Percentiles rank a stretch among this genome's conserved stretches.
These are phyloP conservation scores for Entomortierella chlamydospora DNA, from an alignment of 192 early-diverging fungal genomes.

Conservation along the genomic window DNA sequence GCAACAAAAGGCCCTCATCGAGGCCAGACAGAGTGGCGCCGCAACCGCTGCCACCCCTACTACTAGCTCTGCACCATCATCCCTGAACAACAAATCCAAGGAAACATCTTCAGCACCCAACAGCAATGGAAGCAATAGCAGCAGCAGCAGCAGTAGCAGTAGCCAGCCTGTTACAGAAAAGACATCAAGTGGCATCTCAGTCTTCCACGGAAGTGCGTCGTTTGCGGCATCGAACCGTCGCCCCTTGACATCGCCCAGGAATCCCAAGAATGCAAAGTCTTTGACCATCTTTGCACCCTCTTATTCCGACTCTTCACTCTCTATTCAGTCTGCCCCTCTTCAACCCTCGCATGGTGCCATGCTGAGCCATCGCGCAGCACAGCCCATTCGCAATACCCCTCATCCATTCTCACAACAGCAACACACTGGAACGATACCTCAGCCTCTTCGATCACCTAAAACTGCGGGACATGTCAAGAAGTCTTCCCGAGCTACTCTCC, in stretches of 20 bases:
- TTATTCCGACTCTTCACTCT: constrained; percentile 56
- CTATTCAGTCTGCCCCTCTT: constrained; percentile 61
- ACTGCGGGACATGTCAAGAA: constrained; percentile 29
- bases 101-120: neutral
- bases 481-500: constrained; percentile 26
- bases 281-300: constrained; percentile 66
- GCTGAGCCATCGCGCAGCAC: constrained; percentile 49
- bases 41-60: constrained; percentile 6
- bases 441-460: constrained; percentile 42
- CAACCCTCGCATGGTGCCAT: constrained; percentile 54
- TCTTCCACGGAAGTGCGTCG: constrained; percentile 47
- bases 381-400: constrained; percentile 34
- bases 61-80: neutral
- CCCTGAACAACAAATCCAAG: constrained; percentile 4
- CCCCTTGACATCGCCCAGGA: constrained; percentile 54
- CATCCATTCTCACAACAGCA: constrained; percentile 39
- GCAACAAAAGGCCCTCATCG: constrained; percentile 75
- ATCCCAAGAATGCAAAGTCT: constrained; percentile 61
- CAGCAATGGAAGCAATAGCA: constrained; percentile 1
- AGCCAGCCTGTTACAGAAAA: constrained; percentile 46
- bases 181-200: constrained; percentile 38
- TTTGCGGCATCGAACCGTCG: constrained; percentile 35
- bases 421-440: constrained; percentile 27
- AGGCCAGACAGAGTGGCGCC: constrained; percentile 59
- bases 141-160: constrained; percentile 29